Percentiles rank a stretch among this genome's conserved stretches.
phyloP scores from a whole-genome alignment of 1,284 basidiomycete genomes.

The Cutaneotrichosporon sp. region DNA sequence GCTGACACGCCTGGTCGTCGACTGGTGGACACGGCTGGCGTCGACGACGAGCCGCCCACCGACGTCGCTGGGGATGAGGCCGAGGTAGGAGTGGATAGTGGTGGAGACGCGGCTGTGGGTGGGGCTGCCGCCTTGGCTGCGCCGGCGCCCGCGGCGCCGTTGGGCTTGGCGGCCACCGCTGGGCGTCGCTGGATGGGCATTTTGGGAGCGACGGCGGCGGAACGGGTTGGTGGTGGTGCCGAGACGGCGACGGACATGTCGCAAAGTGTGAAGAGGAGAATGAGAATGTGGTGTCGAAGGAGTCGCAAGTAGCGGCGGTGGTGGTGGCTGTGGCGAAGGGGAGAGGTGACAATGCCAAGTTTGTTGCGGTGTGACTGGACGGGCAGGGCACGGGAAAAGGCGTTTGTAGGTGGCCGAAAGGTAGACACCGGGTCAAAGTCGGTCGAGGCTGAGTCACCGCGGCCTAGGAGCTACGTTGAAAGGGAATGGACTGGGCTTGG shows the following conservation, averaged over 20 bases:
- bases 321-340: no score
- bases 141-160: background rate
- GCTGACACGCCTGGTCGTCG: constrained; percentile 1
- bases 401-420: background rate
- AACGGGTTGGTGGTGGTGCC: constrained; percentile 2
- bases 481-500: no score
- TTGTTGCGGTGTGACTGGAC: no score
- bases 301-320: no score
- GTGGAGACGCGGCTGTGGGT: background rate
- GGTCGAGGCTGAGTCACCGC: no score
- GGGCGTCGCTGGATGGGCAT: constrained; percentile 5
- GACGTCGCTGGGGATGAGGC: background rate
- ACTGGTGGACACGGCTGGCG: background rate
- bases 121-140: background rate
- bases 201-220: constrained; percentile 5
- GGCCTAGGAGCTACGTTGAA: background rate
- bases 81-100: background rate
- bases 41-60: constrained; percentile 3
- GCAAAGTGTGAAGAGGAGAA: background rate
- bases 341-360: no score
- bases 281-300: no score
- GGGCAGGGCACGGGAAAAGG: background rate
- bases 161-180: background rate
- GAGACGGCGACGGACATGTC: constrained; percentile 5
- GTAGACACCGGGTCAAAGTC: background rate